These are phyloP conservation scores for Dactylellina sp. DNA, from an alignment of 2,329 filamentous ascomycete genomes.

Conservation along the genomic window DNA sequence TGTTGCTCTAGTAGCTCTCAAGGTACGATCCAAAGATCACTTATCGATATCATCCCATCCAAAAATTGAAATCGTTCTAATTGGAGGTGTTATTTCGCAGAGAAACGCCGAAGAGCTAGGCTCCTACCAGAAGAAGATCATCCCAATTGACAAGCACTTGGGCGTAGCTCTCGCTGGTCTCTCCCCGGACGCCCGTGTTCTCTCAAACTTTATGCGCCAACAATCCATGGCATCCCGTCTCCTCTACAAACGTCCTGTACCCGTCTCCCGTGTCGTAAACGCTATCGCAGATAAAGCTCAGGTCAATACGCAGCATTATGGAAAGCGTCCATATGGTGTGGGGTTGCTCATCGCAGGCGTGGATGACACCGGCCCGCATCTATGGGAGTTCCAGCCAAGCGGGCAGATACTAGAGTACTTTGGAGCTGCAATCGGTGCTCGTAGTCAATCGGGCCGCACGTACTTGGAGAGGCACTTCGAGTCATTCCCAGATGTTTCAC, in stretches of 20 bases:
- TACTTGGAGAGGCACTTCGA: slow-evolving; percentile 95
- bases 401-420: slow-evolving; percentile 98
- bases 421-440: slow-evolving; percentile 93
- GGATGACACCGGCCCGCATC: slow-evolving; percentile 90
- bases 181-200: slow-evolving; percentile 95
- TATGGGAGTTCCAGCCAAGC: slow-evolving; percentile 97
- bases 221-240: slow-evolving; percentile 95
- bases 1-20: slow-evolving; percentile 92
- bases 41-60: neutral
- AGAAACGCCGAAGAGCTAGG: slow-evolving; percentile 99
- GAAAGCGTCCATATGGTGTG: slow-evolving; percentile 94
- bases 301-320: slow-evolving; percentile 97
- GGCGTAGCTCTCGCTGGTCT: slow-evolving; percentile 96
- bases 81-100: slow-evolving; percentile 67
- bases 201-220: slow-evolving; percentile 99
- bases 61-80: no score
- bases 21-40: slow-evolving; percentile 71
- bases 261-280: slow-evolving; percentile 85
- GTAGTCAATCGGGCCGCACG: slow-evolving; percentile 96
- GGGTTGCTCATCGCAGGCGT: slow-evolving; percentile 92
- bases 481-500: slow-evolving; percentile 77
- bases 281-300: slow-evolving; percentile 97
- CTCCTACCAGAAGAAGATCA: slow-evolving; percentile 99
- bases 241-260: slow-evolving; percentile 93
- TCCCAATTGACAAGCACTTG: slow-evolving; percentile 93